A percentile compares a stretch with the other conserved stretches of the same genome.
Evolutionary conservation across 495 filamentous ascomycete species (phyloP).

Genomic region (Friedmanniomyces endolithicus): DNA sequence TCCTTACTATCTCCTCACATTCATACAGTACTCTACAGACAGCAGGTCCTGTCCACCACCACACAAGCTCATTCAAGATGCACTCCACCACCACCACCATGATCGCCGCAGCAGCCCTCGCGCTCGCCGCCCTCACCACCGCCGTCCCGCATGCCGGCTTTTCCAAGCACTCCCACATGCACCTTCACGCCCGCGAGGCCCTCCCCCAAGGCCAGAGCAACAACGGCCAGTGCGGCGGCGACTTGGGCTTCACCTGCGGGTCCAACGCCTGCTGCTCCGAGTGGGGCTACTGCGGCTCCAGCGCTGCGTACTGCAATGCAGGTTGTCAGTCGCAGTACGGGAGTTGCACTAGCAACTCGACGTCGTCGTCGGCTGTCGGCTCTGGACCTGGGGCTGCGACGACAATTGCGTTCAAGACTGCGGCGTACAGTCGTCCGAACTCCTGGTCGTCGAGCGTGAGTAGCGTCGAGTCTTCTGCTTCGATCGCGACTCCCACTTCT

Average conservation of each 20-base stretch:
- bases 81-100: conserved; percentile 2
- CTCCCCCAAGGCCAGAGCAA: not conserved
- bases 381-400: too few relatives aligned
- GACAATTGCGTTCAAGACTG: not conserved
- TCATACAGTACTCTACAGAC: too few relatives aligned
- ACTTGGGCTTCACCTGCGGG: conserved; percentile 4
- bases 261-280: conserved; percentile 16
- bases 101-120: not conserved
- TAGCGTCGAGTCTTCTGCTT: not conserved
- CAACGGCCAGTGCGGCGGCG: conserved; percentile 10
- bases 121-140: not conserved
- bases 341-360: conserved; percentile 1
- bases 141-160: not conserved
- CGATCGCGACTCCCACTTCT: not conserved
- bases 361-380: not conserved
- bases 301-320: conserved; percentile 8
- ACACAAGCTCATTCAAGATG: conserved; percentile 1
- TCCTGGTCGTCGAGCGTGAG: not conserved
- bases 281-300: conserved; percentile 15
- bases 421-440: not conserved
- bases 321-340: conserved; percentile 9
- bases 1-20: conserved; percentile 1
- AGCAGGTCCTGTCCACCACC: not conserved
- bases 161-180: not conserved
- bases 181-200: not conserved